Percentiles rank a stretch among this genome's conserved stretches.
Evolutionary conservation across 2,329 filamentous ascomycete species (phyloP).

Genomic region (Fusarium sp.): DNA sequence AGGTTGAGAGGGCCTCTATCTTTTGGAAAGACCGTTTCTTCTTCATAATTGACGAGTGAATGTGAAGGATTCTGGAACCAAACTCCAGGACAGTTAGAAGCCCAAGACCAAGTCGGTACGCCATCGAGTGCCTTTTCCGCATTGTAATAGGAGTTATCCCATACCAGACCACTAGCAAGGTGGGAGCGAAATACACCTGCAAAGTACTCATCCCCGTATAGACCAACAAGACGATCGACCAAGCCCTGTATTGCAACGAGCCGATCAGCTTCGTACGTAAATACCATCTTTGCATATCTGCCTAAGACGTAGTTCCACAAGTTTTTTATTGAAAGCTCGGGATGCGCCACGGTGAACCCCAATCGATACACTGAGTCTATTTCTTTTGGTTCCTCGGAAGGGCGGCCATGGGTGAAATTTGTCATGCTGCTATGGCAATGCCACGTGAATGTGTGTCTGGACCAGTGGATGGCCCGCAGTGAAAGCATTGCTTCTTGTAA

Average conservation of each 20-base stretch:
- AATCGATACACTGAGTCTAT: background rate
- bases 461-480: background rate
- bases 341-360: background rate
- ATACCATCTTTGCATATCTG: slow-evolving; percentile 12
- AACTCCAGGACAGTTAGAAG: background rate
- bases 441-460: background rate
- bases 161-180: slow-evolving; percentile 19
- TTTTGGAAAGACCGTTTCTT: background rate
- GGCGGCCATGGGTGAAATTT: background rate
- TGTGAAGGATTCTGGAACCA: background rate
- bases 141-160: background rate
- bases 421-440: background rate
- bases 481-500: slow-evolving; percentile 4
- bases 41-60: background rate
- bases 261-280: slow-evolving; percentile 19
- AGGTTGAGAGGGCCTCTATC: background rate
- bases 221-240: slow-evolving; percentile 5
- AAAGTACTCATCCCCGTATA: slow-evolving; percentile 15
- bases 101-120: slow-evolving; percentile 27
- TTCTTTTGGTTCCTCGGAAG: background rate
- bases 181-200: slow-evolving; percentile 14
- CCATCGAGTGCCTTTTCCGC: background rate
- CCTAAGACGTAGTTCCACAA: background rate
- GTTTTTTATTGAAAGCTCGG: background rate
- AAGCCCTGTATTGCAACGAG: slow-evolving; percentile 23